Conservation (phyloP, 2,329 filamentous ascomycete species). For the Pseudocercospora fijiensis region DNA sequence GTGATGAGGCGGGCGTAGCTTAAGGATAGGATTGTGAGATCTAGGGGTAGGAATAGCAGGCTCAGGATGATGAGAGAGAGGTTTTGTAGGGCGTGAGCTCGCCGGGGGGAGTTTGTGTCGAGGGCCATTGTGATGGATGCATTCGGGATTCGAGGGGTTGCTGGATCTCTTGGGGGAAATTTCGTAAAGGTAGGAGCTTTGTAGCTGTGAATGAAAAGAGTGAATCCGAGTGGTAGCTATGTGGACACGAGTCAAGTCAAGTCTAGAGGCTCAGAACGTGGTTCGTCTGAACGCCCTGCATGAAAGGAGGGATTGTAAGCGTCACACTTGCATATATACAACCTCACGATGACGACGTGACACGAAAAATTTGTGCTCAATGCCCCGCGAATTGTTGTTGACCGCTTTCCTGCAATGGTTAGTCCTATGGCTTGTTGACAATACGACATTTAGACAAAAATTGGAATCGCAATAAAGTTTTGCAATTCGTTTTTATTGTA, state of each 20-base stretch:
- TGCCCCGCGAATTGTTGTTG: not conserved
- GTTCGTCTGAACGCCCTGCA: not conserved
- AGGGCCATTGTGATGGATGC: slow-evolving; percentile 33
- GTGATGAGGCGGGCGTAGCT: slow-evolving; percentile 29
- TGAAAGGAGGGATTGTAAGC: slow-evolving; percentile 7
- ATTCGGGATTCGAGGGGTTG: not conserved
- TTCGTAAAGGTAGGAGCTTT: not conserved
- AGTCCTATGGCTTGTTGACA: not conserved
- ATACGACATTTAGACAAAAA: not conserved
- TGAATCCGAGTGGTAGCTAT: not conserved
- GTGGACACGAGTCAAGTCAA: not conserved
- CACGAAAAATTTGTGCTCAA: slow-evolving; percentile 6
- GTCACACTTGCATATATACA: slow-evolving; percentile 11
- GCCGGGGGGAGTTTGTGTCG: slow-evolving; percentile 35
- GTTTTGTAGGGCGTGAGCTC: slow-evolving; percentile 51
- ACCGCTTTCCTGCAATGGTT: not conserved
- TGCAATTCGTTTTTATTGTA: not conserved
- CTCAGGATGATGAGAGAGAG: slow-evolving; percentile 47
- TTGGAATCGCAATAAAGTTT: no score
- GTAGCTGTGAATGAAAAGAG: not conserved
- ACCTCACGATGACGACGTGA: slow-evolving; percentile 16
- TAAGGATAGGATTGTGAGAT: slow-evolving; percentile 46
- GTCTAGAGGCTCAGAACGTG: slow-evolving; percentile 2
- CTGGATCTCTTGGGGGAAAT: no score
- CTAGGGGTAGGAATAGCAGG: slow-evolving; percentile 51